Evolutionary conservation across 208 protist genomes (phyloP), one percentile per base, ranked within the genome.

Genomic region (Leishmania turanica): DNA sequence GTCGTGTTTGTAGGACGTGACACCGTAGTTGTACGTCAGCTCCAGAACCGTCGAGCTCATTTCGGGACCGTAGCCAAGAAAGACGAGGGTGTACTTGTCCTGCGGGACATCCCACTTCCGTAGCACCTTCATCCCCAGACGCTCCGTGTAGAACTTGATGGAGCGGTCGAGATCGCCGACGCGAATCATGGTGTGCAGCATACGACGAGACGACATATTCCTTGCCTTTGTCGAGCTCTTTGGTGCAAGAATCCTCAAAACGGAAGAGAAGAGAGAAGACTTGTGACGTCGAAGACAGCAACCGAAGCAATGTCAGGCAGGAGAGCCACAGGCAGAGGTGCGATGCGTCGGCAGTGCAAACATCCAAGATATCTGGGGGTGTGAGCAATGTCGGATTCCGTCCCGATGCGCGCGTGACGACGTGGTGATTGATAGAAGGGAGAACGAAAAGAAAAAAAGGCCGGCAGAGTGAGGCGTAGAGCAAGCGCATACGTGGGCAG

Each of bases 151-250:
- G 65, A 96, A 98, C 47, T 93, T 87, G 75, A 96, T 91, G 69
- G 91, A 96, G 54, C 92, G 90, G 45, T 97, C 87, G 6, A 97
- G 87, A 71, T 96, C 89, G 17, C 91, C 92, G 17, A 98, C 92
- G 71, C 95, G 92, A 79, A 98, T 93, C 92, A 98, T 98, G 58
- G 92, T 96, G 80, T 97, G 93, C 45, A 96, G 78, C 82, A 96
- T 76, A 60, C 92, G 93, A 71, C 75, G 89, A 24, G 79, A 80
- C 17, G 84, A 72, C 80, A 87, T 86, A 27, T 27, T 72, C 49
- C 19, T 24, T 79, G 79, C 5, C 45, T 40, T 68, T 15, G 53
- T 60, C 24, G 42, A n/a, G 3, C 21, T 11, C 6, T 53, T 49
- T 53, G 21, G 9, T 47, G 8, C 0, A 31, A 31, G 13, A 62